Base-by-base conservation (phyloP, 257 asterid species). In the Sherardia arvensis region DNA sequence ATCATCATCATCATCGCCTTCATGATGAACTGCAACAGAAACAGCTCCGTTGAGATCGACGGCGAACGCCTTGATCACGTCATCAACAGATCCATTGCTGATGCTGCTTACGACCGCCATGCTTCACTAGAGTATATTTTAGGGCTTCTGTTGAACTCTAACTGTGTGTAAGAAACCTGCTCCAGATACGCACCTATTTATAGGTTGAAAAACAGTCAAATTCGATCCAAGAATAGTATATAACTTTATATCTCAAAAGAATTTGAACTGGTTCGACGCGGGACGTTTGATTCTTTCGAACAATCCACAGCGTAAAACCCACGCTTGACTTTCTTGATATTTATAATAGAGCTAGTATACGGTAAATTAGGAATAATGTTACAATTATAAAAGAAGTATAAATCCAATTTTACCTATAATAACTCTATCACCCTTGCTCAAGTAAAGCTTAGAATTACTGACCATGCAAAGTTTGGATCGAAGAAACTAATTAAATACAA, bases 1-100 rank as follows among this genome's bases (percentile, higher is more conserved):
- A 0, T 73, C 78, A 29, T 64, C 66, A 12, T 73, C 74, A 0
- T 68, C 78, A 1, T 73, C 78, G 1, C 68, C 78, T 1, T 69
- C 78, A 23, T 33, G 65, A 17, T 69, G n/a, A n/a, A n/a, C n/a
- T n/a, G n/a, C 71, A 33, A 23, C 45, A 53, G 7, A 21, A 21
- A 27, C 21, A 3, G 48, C 59, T 14, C 8, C 67, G 21, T 36
- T 32, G 22, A 26, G 49, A 3, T 40, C 57, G 21, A 14, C 25
- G 22, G 51, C 0, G 49, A 40, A 12, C 49, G 49, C 20, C 8
- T 61, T 51, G 26, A 29, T 34, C n/a, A 40, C n/a, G 57, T 21
- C 28, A 30, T 32, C 45, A 30, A 14, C 53, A 51, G 11, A 23
- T 61, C 54, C 56, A 56, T 62, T 61, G 73, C 45, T 33, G 48